phyloP scores from a whole-genome alignment of 2,329 filamentous ascomycete genomes.

The Dissoconium aciculare region DNA sequence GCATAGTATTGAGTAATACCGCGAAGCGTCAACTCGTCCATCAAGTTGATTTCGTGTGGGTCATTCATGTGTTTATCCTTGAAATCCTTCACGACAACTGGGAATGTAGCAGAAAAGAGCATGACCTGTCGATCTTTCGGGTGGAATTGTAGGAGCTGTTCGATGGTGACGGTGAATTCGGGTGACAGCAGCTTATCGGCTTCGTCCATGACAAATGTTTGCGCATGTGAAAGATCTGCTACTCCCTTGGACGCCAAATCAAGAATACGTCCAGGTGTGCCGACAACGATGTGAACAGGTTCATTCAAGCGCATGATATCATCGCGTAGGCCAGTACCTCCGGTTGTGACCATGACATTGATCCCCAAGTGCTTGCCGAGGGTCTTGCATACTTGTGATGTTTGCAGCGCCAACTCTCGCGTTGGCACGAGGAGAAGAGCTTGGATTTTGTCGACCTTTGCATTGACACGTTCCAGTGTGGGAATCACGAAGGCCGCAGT shows the following conservation, averaged over 20 bases:
- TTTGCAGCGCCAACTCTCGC: slow-evolving; percentile 91
- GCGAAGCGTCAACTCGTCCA: slow-evolving; percentile 95
- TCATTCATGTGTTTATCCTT: slow-evolving; percentile 95
- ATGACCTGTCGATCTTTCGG: slow-evolving; percentile 97
- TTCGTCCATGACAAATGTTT: slow-evolving; percentile 99
- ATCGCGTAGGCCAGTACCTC: slow-evolving; percentile 85
- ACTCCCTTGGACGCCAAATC: slow-evolving; percentile 94
- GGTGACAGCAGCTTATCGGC: slow-evolving; percentile 93
- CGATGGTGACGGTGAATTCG: slow-evolving; percentile 94
- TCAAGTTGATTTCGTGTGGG: slow-evolving; percentile 97
- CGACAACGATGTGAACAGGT: slow-evolving; percentile 91
- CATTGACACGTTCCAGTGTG: slow-evolving; percentile 86
- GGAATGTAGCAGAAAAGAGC: slow-evolving; percentile 98
- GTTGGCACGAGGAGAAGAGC: slow-evolving; percentile 93
- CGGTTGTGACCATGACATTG: slow-evolving; percentile 99
- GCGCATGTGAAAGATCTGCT: slow-evolving; percentile 86
- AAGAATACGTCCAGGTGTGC: slow-evolving; percentile 88
- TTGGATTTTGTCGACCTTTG: slow-evolving; percentile 91
- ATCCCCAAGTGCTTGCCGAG: slow-evolving; percentile 92
- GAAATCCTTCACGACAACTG: slow-evolving; percentile 91
- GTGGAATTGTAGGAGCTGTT: slow-evolving; percentile 87
- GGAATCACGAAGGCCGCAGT: slow-evolving; percentile 97
- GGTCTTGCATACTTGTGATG: slow-evolving; percentile 97
- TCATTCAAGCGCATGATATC: slow-evolving; percentile 93
- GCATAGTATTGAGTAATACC: slow-evolving; percentile 99